Evolutionary conservation across 2,329 filamentous ascomycete genomes (phyloP).

Genomic region (Fusarium sp.): DNA sequence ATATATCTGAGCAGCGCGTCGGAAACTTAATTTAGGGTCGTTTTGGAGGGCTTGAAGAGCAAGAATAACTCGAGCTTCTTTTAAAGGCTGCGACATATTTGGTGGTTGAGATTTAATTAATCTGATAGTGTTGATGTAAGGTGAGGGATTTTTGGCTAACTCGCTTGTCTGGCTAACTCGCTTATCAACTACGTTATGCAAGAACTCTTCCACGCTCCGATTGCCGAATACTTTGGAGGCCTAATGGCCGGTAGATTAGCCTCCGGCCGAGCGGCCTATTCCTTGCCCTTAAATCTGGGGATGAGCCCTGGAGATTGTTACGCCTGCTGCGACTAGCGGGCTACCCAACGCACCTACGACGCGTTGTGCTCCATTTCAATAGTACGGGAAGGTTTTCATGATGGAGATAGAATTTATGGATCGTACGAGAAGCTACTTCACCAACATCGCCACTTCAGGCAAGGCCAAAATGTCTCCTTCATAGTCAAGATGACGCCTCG

Average conservation of each 20-base stretch:
- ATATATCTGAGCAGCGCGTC: no score
- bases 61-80: no score
- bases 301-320: neutral
- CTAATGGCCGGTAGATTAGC: neutral
- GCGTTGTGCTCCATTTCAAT: neutral
- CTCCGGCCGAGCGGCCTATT: neutral
- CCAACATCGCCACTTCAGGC: neutral
- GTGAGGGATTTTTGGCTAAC: no score
- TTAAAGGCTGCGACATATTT: no score
- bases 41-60: no score
- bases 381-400: neutral
- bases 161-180: no score
- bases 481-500: neutral
- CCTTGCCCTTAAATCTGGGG: neutral
- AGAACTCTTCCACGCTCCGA: neutral
- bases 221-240: no score
- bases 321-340: neutral
- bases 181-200: neutral
- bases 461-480: neutral
- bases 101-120: no score
- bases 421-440: slow-evolving; percentile 8
- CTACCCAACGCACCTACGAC: neutral
- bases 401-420: neutral
- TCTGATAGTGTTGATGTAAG: no score
- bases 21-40: no score